Base-by-base conservation (phyloP, 495 filamentous ascomycete genomes). In the Penicillium macrosclerotiorum region DNA sequence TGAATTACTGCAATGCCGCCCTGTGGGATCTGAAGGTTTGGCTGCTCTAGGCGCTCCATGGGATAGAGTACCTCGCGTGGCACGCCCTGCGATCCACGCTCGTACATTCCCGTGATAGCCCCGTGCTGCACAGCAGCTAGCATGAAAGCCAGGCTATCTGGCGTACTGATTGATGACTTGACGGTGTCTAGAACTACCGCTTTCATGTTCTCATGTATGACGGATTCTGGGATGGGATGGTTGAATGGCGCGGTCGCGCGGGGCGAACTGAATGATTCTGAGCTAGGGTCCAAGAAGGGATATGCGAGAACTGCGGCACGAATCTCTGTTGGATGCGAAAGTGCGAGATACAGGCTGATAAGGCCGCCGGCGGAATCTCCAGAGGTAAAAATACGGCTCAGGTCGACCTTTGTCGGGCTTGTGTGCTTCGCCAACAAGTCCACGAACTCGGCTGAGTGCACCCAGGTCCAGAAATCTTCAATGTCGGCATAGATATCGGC, bases 381-480 rank as follows among this genome's bases (percentile, higher is more conserved):
- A 0, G 58, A 40, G 0, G 46, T 47, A 12, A 71, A 31, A 30
- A 68, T 47, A 7, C 61, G 63, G 14, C 35, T 31, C 1, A 64
- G 51, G 35, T 71, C 65, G 11, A 62, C 42, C 13, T 49, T 37
- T 1, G 57, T 60, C 0, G 55, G 52, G 2, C 33, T 60, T 3
- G 46, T 14, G 29, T 55, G 48, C 11, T 40, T 18, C 0, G 49
- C 33, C 1, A 68, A 51, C 8, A 68, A 14, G 0, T 42, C 41
- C 1, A 22, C 18, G 0, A 65, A 44, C 0, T 44, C 36, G 0
- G 54, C 16, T 0, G 63, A 63, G 26, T 57, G 62, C 11, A 76
- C 32, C 77, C 78, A 80, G 4, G 54, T 45, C 75, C 74, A 79
- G 56, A 79, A 77, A 45, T 74, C 68, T 17, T 62, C 52, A 3